Base-by-base conservation (phyloP, 192 early-diverging fungal species). In the Backusella parvicylindrica region DNA sequence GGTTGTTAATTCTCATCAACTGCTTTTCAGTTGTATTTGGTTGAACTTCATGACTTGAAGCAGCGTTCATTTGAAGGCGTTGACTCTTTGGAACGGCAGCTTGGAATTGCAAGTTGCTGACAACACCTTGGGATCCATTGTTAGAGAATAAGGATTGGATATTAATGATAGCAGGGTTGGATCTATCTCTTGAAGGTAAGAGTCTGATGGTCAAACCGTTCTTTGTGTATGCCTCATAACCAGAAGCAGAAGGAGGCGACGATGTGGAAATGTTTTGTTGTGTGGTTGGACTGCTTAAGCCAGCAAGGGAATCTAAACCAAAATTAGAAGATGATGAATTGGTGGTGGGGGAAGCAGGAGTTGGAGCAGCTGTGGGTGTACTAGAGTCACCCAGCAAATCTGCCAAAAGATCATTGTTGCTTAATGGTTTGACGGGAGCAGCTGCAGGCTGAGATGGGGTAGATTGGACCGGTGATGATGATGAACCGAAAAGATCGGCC, bases 51-150 rank as follows among this genome's bases (percentile, higher is more conserved):
- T 84, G 95, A 6, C 86, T 84, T 6, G 91, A 92, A 0, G 95
- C 91, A 31, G 96, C 89, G 32, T 88, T 85, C 87, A 99, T 94
- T 75, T 92, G 90, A 65, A 99, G 85, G 82, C 93, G 91, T 71
- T 97, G 90, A 49, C 91, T 92, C 85, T 95, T 96, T 28, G 96
- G 96, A 15, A 99, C 97, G 0, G 98, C 98, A 13, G 96, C 97
- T 81, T 95, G 89, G 78, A 99, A 93, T 64, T 87, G 86, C 28
- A 98, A 68, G 26, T 89, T 89, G 21, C 81, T 83, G 38, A 97
- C 83, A 3, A 76, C 33, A 7, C 85, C 86, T 43, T 87, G 86
- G 18, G 83, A 66, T 15, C 83, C 81, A 65, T 84, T 76, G 74
- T 95, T 97, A 41, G 81, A 75, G 81, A 96, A 95, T 4, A 84